These are phyloP conservation scores for Tetrahymena borealis DNA, from an alignment of 73 alveolate genomes.

Conservation along the genomic window DNA sequence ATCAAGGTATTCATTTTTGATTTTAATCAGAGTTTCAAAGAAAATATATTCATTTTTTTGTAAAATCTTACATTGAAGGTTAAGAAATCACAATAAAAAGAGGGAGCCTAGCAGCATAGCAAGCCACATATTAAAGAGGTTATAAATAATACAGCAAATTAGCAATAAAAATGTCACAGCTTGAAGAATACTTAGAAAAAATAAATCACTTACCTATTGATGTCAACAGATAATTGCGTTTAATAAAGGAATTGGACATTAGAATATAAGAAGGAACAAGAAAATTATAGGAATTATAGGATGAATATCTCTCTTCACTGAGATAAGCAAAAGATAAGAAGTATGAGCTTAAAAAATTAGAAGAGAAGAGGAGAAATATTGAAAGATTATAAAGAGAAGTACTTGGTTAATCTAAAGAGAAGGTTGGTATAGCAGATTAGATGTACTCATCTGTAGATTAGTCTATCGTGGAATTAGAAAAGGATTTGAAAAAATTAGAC, in stretches of 20 bases:
- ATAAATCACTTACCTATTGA: background rate
- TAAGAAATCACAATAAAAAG: background rate
- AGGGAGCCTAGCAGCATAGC: background rate
- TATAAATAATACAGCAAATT: background rate
- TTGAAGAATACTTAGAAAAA: background rate
- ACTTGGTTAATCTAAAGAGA: background rate
- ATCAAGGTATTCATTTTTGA: background rate
- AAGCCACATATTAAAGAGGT: background rate
- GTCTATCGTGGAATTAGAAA: background rate
- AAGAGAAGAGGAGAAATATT: background rate
- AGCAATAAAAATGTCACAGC: background rate
- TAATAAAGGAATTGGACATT: background rate
- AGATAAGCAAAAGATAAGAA: background rate
- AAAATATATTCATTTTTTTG: background rate
- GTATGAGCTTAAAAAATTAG: background rate
- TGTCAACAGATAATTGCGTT: background rate
- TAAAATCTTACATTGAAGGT: background rate
- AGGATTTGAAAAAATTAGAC: background rate
- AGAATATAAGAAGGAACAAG: background rate
- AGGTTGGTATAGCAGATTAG: background rate
- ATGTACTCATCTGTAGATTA: background rate
- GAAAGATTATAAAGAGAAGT: background rate
- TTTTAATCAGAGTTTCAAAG: background rate
- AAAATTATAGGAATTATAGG: background rate
- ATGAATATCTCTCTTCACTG: background rate